Base-by-base conservation (phyloP, 192 early-diverging fungal genomes). In the Coemansia sp. region DNA sequence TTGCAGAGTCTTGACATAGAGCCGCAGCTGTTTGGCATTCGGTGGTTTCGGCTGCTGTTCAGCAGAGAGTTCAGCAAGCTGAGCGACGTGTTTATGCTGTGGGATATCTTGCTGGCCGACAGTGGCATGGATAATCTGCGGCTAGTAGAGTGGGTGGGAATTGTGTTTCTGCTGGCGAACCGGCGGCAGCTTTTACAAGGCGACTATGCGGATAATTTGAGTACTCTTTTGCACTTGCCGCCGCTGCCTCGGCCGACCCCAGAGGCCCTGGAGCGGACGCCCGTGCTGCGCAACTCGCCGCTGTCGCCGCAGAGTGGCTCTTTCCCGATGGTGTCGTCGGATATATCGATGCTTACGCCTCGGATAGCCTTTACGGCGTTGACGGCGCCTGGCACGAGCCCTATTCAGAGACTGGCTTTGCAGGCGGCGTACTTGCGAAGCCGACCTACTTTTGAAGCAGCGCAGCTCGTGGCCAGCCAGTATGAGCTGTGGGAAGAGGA, bases 11-110 rank as follows among this genome's bases (percentile, higher is more conserved):
- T 93, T 53, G 86, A 87, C 8, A 94, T 98, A 42, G 94, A 98
- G 69, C 96, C 96, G 14, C 96, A 98, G 70, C 81, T 98, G 14
- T 98, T 92, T 84, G 96, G 93, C 43, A 86, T 97, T 58, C 89
- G 95, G 16, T 98, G 96, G 96, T 81, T 95, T 52, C 85, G 96
- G 36, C 76, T 98, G 34, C 84, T 98, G 10, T 98, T 96, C 85
- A 89, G 92, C 13, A 79, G 96, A 31, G 96, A 98, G 75, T 90
- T 98, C 45, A 59, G 85, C 12, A 62, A 59, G 4, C 83, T 95
- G 21, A 68, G 85, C 6, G 75, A 92, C 23, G 75, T 93, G 16
- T 57, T 94, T 14, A 53, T 55, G n/a, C 75, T 98, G 21, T 98
- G 96, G 96, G 94, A 95, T 61, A 89, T 87, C n/a, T 82, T 98